Conservation (phyloP, 225 moss, liverwort and hornwort species). For the Anthoceros angustus region DNA sequence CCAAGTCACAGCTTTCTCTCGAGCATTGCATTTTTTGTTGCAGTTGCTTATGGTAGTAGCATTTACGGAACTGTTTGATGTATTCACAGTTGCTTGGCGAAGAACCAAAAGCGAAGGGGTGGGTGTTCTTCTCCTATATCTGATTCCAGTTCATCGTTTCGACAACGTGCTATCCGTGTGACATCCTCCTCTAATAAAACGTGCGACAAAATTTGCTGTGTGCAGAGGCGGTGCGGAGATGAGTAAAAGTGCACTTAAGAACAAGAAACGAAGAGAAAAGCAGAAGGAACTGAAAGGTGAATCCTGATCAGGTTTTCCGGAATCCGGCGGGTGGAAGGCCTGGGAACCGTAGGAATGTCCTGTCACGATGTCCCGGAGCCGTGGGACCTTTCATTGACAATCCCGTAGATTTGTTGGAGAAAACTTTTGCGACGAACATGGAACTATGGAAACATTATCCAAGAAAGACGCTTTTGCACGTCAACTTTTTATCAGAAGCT, state of each 20-base stretch:
- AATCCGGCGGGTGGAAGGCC: too few relatives aligned
- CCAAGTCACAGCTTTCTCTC: slow-evolving; percentile 43
- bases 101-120: background rate
- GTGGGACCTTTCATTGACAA: too few relatives aligned
- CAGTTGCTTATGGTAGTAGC: slow-evolving; percentile 17
- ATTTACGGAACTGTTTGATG: slow-evolving; percentile 20
- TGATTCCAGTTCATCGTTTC: background rate
- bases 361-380: too few relatives aligned
- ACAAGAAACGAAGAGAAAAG: slow-evolving; percentile 1
- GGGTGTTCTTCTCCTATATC: background rate
- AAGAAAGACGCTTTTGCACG: too few relatives aligned
- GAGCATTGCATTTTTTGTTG: slow-evolving; percentile 22
- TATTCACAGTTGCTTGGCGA: slow-evolving; percentile 8
- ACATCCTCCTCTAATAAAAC: background rate
- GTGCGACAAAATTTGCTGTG: too few relatives aligned
- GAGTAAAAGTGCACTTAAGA: slow-evolving; percentile 1
- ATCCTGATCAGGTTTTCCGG: too few relatives aligned
- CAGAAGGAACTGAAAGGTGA: background rate
- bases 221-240: background rate
- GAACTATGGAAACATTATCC: too few relatives aligned
- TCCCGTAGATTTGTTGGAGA: too few relatives aligned
- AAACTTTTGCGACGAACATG: too few relatives aligned
- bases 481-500: too few relatives aligned
- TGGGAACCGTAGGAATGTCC: too few relatives aligned
- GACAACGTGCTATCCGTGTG: background rate